Base-by-base conservation (phyloP, 176 grass and related monocot genomes). In the Musa troglodytarum region DNA sequence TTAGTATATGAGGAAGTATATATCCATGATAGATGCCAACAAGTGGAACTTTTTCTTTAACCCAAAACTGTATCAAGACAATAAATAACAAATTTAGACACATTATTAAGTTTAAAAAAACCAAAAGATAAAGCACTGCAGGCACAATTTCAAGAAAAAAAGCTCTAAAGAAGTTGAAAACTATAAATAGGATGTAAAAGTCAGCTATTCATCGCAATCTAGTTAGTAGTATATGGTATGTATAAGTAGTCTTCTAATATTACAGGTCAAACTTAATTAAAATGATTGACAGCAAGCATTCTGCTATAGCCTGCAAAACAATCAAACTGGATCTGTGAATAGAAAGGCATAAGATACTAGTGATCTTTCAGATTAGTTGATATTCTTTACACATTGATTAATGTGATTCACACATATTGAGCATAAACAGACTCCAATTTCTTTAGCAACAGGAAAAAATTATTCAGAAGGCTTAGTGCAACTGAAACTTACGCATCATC, bases 401-500 rank as follows among this genome's bases (percentile, higher is more conserved):
- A n/a, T 4, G 19, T 61, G n/a, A n/a, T n/a, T 61, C 57, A 19
- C n/a, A 58, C 9, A 43, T 43, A 6, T 43, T 43, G 34, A 43
- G 3, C 34, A 43, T 43, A 43, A 43, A 43, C 3, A 43, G 54
- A 65, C 29, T 16, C 63, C 11, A 14, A 69, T 55, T 26, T 49
- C 77, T 74, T 70, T 4, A 17, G 52, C 52, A 71, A n/a, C 9
- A 73, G 24, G 22, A 29, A 49, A 19, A 72, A 12, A 20, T 23
- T 49, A 74, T 9, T 50, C n/a, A 81, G 69, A 69, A 61, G 1
- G 63, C 9, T 28, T 6, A n/a, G 20, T 17, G 15, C 4, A 29
- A 57, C 58, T 9, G 76, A 70, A 67, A 57, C 87, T 90, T 88
- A 96, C 93, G 67, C 77, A 54, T 96, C 93, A 88, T 96, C 93